phyloP scores from a whole-genome alignment of 257 asterid species.

The Penstemon eatonii region DNA sequence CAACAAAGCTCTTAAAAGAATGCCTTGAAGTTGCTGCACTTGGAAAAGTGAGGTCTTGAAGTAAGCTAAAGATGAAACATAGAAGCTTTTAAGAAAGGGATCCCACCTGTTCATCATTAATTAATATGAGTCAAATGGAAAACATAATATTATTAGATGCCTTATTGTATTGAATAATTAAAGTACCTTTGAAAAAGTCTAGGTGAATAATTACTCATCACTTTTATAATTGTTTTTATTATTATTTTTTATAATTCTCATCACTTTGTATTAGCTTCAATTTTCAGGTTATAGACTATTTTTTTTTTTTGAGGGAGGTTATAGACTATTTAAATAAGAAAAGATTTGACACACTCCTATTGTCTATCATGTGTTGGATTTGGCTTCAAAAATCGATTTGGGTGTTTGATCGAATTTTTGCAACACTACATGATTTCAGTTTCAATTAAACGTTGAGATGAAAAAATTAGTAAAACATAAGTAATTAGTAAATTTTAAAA shows the following conservation, averaged over 20 bases:
- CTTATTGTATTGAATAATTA: too few species aligned
- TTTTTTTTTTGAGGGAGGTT: too few species aligned
- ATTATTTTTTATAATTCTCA: too few species aligned
- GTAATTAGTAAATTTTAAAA: too few species aligned
- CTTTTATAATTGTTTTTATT: too few species aligned
- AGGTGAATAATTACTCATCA: background rate
- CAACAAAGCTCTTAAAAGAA: constrained; percentile 38
- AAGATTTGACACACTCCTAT: background rate
- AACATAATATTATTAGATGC: constrained; percentile 21
- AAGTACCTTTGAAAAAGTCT: background rate
- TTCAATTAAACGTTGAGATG: too few species aligned
- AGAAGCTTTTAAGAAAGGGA: constrained; percentile 31
- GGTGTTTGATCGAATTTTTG: too few species aligned
- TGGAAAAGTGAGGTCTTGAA: constrained; percentile 33
- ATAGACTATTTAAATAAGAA: background rate
- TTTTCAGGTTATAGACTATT: background rate
- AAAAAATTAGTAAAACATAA: too few species aligned
- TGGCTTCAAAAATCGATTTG: too few species aligned
- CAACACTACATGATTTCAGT: too few species aligned
- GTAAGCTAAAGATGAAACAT: constrained; percentile 33
- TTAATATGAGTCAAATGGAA: constrained; percentile 39
- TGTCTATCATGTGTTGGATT: too few species aligned
- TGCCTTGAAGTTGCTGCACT: constrained; percentile 60
- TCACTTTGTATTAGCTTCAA: background rate
- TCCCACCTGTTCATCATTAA: constrained; percentile 29